Percentiles rank a stretch among this genome's conserved stretches.
phyloP scores from a whole-genome alignment of 495 filamentous ascomycete genomes.

The Cercophora scortea region DNA sequence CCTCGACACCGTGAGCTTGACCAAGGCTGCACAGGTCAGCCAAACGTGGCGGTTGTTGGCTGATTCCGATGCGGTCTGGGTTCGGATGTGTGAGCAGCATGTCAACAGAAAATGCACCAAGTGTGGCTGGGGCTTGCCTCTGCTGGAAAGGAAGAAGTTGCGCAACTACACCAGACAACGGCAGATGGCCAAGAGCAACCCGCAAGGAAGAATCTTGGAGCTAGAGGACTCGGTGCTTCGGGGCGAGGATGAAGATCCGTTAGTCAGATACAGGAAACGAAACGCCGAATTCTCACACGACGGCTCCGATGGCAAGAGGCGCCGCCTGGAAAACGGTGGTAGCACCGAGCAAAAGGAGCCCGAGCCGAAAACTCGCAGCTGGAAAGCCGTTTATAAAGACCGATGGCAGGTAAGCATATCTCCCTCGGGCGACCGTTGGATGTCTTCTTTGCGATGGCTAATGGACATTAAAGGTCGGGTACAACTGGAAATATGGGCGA shows the following conservation, averaged over 20 bases:
- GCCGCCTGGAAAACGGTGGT: conserved; percentile 17
- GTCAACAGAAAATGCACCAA: conserved; percentile 91
- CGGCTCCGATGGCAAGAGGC: conserved; percentile 37
- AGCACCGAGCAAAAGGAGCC: conserved; percentile 3
- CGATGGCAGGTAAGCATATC: conserved; percentile 23
- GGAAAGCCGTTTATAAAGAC: conserved; percentile 61
- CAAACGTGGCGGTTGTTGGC: conserved; percentile 78
- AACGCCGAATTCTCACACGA: conserved; percentile 18
- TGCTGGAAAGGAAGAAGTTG: conserved; percentile 80
- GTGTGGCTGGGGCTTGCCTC: conserved; percentile 90
- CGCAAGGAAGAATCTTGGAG: conserved; percentile 19
- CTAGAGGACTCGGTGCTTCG: conserved; percentile 8
- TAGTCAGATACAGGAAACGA: conserved; percentile 20
- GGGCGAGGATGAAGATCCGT: not conserved
- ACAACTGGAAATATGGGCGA: conserved; percentile 92
- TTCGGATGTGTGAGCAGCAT: conserved; percentile 98
- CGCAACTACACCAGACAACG: conserved; percentile 83
- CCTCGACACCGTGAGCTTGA: conserved; percentile 91
- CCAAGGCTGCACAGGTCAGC: conserved; percentile 94
- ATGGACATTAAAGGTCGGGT: conserved; percentile 64
- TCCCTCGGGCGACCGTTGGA: not conserved
- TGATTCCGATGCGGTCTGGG: conserved; percentile 97
- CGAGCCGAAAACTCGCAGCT: conserved; percentile 52
- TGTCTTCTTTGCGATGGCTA: not conserved
- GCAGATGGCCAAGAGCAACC: conserved; percentile 33